Evolutionary conservation across 2,329 filamentous ascomycete species (phyloP), one percentile per base, ranked within the genome.

Genomic region (Pyrenochaeta sp.): DNA sequence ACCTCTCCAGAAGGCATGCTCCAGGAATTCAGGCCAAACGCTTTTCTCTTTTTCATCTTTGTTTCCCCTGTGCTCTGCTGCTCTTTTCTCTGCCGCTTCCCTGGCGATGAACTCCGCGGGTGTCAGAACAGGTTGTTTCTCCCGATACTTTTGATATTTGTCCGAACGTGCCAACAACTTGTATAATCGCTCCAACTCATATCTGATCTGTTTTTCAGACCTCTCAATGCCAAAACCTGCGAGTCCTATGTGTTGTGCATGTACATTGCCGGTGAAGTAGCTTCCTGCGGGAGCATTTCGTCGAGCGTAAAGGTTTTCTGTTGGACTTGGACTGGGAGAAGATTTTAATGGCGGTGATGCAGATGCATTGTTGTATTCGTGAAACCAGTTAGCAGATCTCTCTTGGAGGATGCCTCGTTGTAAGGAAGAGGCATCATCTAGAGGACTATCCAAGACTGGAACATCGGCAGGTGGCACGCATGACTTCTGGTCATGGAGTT

Each of bases 1-100:
- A 78, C 76, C 76, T 68, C 66, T 65, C 55, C 75, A 77, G 51
- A 80, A 79, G 4, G 77, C 75, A 29, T 67, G 51, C 49, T 80
- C 77, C 26, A 78, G 55, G 34, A 73, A 65, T 29, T 77, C 74
- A 5, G 77, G 74, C 77, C 77, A 79, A 10, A 62, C 57, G 10
- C 53, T 58, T 56, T 70, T 74, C 41, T 74, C 60, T 65, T 58
- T 68, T 32, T 61, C 63, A 19, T 66, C 58, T 29, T 65, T 58
- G 6, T 10, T 30, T 31, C 41, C 40, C 55, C 60, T 63, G 21
- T 30, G 28, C 37, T 48, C 45, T 17, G 41, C 43, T 15, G 29
- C 37, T 43, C 53, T 48, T 35, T 43, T 42, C 28, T 58, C 49
- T 19, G 51, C 44, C 37, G 51, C 53, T 11, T 62, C 59, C 23